phyloP scores from a whole-genome alignment of 768 basidiomycete species.

The Gymnopilus dilepis region DNA sequence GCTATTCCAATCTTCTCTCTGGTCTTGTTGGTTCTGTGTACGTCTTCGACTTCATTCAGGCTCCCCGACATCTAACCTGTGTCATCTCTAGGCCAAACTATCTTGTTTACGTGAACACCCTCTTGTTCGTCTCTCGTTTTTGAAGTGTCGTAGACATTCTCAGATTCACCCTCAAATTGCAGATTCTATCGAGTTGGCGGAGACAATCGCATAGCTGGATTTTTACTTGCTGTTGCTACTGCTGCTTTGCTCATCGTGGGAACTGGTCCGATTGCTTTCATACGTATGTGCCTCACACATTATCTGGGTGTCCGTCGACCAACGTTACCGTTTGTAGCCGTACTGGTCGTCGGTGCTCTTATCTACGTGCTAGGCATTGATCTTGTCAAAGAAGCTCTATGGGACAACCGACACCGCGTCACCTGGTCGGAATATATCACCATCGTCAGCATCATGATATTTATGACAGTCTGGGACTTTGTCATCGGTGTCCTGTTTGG shows the following conservation, averaged over 20 bases:
- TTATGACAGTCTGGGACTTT: conserved; percentile 95
- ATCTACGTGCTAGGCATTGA: conserved; percentile 96
- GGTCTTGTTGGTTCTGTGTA: conserved; percentile 84
- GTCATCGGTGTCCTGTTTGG: conserved; percentile 93
- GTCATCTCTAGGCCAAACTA: conserved; percentile 68
- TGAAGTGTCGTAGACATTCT: background rate
- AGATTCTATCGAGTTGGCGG: conserved; percentile 96
- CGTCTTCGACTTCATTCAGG: conserved; percentile 29
- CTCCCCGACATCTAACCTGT: background rate
- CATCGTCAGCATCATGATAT: conserved; percentile 84
- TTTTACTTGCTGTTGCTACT: conserved; percentile 82
- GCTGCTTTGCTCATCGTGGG: conserved; percentile 77
- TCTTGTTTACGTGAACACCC: conserved; percentile 86
- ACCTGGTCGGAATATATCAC: conserved; percentile 84
- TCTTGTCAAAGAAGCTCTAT: conserved; percentile 92
- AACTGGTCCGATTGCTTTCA: conserved; percentile 87
- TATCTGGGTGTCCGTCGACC: background rate
- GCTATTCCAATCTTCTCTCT: conserved; percentile 86
- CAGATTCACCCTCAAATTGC: background rate
- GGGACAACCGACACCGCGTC: conserved; percentile 92
- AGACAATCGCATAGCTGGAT: conserved; percentile 79
- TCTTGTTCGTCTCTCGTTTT: conserved; percentile 54
- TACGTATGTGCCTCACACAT: conserved; percentile 64
- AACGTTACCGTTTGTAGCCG: conserved; percentile 51
- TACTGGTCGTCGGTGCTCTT: conserved; percentile 89